Percentiles rank a stretch among this genome's conserved stretches.
These are phyloP conservation scores for Boletus pseudopeckii DNA, from an alignment of 768 basidiomycete species.

Conservation along the genomic window DNA sequence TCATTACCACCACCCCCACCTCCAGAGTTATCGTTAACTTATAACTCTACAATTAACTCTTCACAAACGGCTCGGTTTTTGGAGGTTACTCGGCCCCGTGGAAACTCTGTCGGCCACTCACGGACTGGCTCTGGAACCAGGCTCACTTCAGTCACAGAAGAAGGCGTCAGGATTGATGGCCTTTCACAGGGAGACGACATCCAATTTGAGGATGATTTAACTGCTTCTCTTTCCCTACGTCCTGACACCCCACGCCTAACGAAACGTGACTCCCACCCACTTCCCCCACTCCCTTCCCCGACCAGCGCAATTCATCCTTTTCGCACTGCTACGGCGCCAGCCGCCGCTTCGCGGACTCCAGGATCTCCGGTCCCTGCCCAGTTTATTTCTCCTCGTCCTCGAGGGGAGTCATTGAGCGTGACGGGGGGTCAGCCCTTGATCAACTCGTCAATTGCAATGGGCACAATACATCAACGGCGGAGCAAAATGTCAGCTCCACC, in stretches of 20 bases:
- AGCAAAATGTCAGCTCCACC: conserved; percentile 64
- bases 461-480: conserved; percentile 68
- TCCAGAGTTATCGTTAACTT: conserved; percentile 35
- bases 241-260: conserved; percentile 42
- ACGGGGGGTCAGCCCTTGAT: conserved; percentile 42
- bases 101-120: conserved; percentile 49
- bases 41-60: conserved; percentile 30
- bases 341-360: conserved; percentile 32
- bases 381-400: conserved; percentile 46
- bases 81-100: conserved; percentile 42
- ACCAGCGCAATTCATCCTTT: conserved; percentile 30
- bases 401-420: conserved; percentile 49
- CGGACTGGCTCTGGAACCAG: conserved; percentile 55
- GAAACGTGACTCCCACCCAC: conserved; percentile 57
- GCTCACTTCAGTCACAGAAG: conserved; percentile 62
- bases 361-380: conserved; percentile 49
- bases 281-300: conserved; percentile 63
- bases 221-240: conserved; percentile 28
- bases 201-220: conserved; percentile 32
- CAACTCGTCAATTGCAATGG: conserved; percentile 55
- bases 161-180: conserved; percentile 41
- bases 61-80: conserved; percentile 32
- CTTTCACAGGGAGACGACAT: conserved; percentile 23
- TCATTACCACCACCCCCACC: conserved; percentile 57
- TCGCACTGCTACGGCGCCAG: conserved; percentile 24